Base-by-base conservation (phyloP, 2,329 filamentous ascomycete genomes). In the Curvularia hawaiiensis region DNA sequence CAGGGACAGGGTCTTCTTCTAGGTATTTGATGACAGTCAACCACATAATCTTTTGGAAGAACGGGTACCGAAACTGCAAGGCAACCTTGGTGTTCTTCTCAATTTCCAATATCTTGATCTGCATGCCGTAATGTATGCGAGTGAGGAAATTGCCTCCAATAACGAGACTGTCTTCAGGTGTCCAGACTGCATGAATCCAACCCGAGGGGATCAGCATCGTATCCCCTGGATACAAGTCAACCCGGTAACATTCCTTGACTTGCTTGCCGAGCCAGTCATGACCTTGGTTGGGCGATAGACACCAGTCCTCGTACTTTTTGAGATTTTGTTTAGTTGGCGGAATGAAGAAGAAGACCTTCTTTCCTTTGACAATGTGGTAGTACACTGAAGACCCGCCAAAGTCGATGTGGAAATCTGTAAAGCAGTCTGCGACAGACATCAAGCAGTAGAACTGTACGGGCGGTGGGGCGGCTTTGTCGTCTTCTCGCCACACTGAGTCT, bases 181-280 rank as follows among this genome's bases (percentile, higher is more conserved):
- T 90, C 85, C 88, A 89, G 8, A 90, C 87, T 24, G 87, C 87
- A 67, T 90, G 87, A 51, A 90, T 90, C 87, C 87, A 90, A 20
- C 87, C 87, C 33, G 87, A 88, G 4, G 87, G 87, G 61, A 90
- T 90, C 43, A 90, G 77, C 84, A 89, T 89, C 3, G 87, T 90
- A 68, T 90, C 87, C 33, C 87, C 87, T 60, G 85, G 85, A 49
- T 81, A 83, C 4, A 90, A 79, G 69, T 89, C 86, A 43, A 89
- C 85, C 47, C 87, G 80, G 66, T 86, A 88, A 71, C 86, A 89
- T 63, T 89, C 86, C 59, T 87, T 87, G 18, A 85, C 86, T 63
- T 87, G 82, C 56, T 85, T 82, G 4, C 84, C 85, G 33, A 89
- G 79, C 72, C 87, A 90, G 12, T 85, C 88, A 59, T 83, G 85